Base-by-base conservation (phyloP, 176 grass and related monocot species). In the Dendrocalamus sinicus region DNA sequence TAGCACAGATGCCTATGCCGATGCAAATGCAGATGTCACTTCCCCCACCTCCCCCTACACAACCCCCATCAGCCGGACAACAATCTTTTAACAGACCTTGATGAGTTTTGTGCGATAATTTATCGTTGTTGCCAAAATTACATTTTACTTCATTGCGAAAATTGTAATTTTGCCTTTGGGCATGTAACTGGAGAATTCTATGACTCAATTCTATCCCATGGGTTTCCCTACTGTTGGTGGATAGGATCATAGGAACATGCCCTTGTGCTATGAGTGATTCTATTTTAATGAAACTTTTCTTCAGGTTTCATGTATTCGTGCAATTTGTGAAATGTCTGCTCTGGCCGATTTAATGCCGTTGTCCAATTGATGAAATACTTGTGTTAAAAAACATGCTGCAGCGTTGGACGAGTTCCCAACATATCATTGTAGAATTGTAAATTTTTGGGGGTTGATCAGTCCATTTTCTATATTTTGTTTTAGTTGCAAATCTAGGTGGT, bases 1-100 rank as follows among this genome's bases (percentile, higher is more conserved):
- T 81, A 79, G 82, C 88, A 67, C 90, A 89, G 78, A 55, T 91
- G 16, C 91, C 85, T 72, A 87, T 88, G 86, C 63, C 51, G 41
- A 91, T 96, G 81, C 91, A 91, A 70, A 89, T 96, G 86, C 91
- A 84, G n/a, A 91, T 91, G 86, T 57, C 86, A 70, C 78, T 89
- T 8, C 89, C 89, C 67, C 89, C 89, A 44, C 93, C 89, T 70
- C 91, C 87, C 22, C 91, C 80, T 60, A 46, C 79, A 37, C 89
- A 89, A 26, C 91, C 87, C 6, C 78, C 91, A n/a, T 81, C 89
- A 55, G 83, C 81, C 4, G 65, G 76, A 75, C 94, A 93, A 37
- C 89, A 83, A 70, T 55, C 89, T 81, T 96, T 93, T 37, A 87
- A 82, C 80, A 68, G 91, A 72, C 79, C 23, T 76, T 92, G 82